Percentiles rank a stretch among this genome's conserved stretches.
These are phyloP conservation scores for Claviceps sp. DNA, from an alignment of 2,329 filamentous ascomycete genomes.

Conservation along the genomic window DNA sequence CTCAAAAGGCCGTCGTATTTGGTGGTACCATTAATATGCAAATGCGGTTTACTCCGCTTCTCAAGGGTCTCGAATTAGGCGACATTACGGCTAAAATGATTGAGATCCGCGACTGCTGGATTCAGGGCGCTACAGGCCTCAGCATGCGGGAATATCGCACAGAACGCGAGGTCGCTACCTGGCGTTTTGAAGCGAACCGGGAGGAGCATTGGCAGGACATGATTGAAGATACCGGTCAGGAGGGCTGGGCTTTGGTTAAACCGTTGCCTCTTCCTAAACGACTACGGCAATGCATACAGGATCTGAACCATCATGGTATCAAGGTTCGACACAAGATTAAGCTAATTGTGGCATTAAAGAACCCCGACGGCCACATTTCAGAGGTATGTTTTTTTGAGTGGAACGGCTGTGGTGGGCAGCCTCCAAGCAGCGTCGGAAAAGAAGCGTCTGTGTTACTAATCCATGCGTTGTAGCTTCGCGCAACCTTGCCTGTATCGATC, in stretches of 20 bases:
- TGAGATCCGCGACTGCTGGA: conserved; percentile 59
- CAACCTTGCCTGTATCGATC: conserved; percentile 78
- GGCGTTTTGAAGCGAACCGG: conserved; percentile 40
- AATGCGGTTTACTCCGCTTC: conserved; percentile 73
- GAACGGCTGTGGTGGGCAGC: too few species aligned
- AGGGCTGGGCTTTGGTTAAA: conserved; percentile 50
- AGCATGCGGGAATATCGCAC: conserved; percentile 45
- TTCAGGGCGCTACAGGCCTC: conserved; percentile 31
- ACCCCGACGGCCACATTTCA: conserved; percentile 87
- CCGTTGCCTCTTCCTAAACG: conserved; percentile 63
- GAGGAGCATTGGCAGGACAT: conserved; percentile 56
- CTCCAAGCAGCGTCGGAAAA: too few species aligned
- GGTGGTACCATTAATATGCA: conserved; percentile 76
- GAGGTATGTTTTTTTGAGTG: conserved; percentile 43
- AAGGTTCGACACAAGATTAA: conserved; percentile 89
- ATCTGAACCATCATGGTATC: conserved; percentile 77
- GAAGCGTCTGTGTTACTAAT: background rate
- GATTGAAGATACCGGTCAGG: conserved; percentile 53
- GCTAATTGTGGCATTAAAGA: conserved; percentile 79
- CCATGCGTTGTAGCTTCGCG: conserved; percentile 47
- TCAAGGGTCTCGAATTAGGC: conserved; percentile 82
- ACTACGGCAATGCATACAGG: conserved; percentile 73
- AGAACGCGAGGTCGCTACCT: conserved; percentile 49
- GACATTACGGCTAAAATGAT: conserved; percentile 68
- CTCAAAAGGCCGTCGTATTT: conserved; percentile 88